phyloP scores from a whole-genome alignment of 345 rosid species.

The Pistacia integerrima region DNA sequence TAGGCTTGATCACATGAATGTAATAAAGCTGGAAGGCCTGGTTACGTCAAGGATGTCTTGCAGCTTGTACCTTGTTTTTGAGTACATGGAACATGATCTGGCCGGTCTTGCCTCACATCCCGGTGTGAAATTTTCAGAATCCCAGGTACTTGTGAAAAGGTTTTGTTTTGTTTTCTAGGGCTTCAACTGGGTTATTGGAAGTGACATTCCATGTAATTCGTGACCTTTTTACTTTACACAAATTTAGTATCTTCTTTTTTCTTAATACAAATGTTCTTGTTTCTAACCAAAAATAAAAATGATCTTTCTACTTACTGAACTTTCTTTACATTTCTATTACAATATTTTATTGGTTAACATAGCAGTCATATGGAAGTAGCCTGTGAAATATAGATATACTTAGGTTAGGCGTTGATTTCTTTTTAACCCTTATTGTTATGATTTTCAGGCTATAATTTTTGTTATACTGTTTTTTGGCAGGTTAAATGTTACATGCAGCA shows the following conservation, averaged over 20 bases:
- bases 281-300: too few species aligned
- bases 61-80: slow-evolving; percentile 97
- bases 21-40: slow-evolving; percentile 92
- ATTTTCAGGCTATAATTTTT: background rate
- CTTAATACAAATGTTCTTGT: too few species aligned
- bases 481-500: slow-evolving; percentile 96
- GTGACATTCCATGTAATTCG: background rate
- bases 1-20: slow-evolving; percentile 92
- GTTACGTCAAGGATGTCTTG: slow-evolving; percentile 99
- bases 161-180: slow-evolving; percentile 1
- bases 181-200: background rate
- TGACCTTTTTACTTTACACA: too few species aligned
- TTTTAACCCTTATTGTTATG: background rate
- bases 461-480: slow-evolving; percentile 37
- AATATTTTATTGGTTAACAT: background rate
- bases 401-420: background rate
- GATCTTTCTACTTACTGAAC: too few species aligned
- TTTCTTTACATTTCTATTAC: background rate
- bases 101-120: slow-evolving; percentile 97
- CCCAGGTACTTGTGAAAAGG: slow-evolving; percentile 56
- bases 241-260: background rate
- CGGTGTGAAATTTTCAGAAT: slow-evolving; percentile 78
- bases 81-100: slow-evolving; percentile 98
- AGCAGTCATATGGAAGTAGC: background rate
- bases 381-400: background rate